Evolutionary conservation across 768 basidiomycete species (phyloP).

Genomic region (Rhizopogon vinicolor): DNA sequence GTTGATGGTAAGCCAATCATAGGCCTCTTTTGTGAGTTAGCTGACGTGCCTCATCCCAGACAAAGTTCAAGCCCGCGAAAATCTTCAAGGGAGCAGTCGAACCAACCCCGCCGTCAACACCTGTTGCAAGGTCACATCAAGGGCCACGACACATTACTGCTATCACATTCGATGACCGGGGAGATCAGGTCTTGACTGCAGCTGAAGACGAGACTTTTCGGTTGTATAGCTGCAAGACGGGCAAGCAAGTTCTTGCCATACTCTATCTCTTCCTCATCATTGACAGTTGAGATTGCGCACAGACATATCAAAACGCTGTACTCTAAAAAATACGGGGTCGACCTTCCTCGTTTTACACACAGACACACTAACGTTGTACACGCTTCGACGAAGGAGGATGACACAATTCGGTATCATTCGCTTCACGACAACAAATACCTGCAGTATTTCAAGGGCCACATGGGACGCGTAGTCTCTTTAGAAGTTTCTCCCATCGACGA

Average conservation of each 20-base stretch:
- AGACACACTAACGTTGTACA: constrained; percentile 80
- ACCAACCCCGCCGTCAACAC: constrained; percentile 43
- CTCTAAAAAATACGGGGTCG: constrained; percentile 97
- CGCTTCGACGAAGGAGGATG: constrained; percentile 93
- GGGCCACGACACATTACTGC: constrained; percentile 78
- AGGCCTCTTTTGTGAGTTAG: background rate
- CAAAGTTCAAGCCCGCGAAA: constrained; percentile 81
- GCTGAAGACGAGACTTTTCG: constrained; percentile 92
- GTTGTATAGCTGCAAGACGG: constrained; percentile 82
- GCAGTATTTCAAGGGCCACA: constrained; percentile 95
- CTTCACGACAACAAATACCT: constrained; percentile 96
- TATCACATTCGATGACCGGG: constrained; percentile 86
- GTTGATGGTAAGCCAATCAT: constrained; percentile 41
- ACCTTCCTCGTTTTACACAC: constrained; percentile 93
- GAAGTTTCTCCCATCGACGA: constrained; percentile 92
- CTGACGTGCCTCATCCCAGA: constrained; percentile 31
- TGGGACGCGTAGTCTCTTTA: constrained; percentile 80
- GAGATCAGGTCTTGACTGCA: constrained; percentile 81
- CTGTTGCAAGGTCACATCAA: constrained; percentile 32
- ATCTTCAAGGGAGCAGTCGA: constrained; percentile 83
- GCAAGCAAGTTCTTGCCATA: constrained; percentile 71
- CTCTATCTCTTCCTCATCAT: constrained; percentile 11
- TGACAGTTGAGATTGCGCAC: constrained; percentile 22
- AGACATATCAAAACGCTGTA: constrained; percentile 75
- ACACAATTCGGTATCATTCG: constrained; percentile 92